Evolutionary conservation across 768 basidiomycete genomes (phyloP).

Genomic region (Tubosaeta sp.): DNA sequence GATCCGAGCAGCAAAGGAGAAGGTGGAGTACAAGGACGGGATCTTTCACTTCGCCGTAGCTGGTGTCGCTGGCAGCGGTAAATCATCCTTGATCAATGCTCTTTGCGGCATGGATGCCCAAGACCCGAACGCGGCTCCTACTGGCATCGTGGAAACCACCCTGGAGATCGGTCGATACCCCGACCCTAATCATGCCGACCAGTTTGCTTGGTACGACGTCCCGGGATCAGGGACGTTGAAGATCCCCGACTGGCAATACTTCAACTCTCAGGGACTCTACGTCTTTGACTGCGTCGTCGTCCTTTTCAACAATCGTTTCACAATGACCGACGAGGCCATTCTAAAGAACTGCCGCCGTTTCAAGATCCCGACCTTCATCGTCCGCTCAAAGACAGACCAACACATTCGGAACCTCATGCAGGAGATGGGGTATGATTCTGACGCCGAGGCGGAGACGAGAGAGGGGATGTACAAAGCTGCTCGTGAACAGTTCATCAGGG

Average conservation of each 20-base stretch:
- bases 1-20: slow-evolving; percentile 20
- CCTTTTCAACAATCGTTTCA: slow-evolving; percentile 34
- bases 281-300: slow-evolving; percentile 36
- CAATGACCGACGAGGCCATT: slow-evolving; percentile 34
- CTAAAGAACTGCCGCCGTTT: slow-evolving; percentile 30
- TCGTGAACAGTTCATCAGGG: slow-evolving; percentile 24
- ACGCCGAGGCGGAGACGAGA: slow-evolving; percentile 13
- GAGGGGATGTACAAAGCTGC: slow-evolving; percentile 20
- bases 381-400: slow-evolving; percentile 36
- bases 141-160: slow-evolving; percentile 34
- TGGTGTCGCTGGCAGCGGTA: slow-evolving; percentile 30
- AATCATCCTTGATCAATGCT: slow-evolving; percentile 31
- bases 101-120: slow-evolving; percentile 29
- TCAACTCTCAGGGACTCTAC: slow-evolving; percentile 36
- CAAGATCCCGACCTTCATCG: slow-evolving; percentile 33
- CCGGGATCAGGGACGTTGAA: slow-evolving; percentile 36
- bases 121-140: slow-evolving; percentile 26
- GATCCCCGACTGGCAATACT: slow-evolving; percentile 36
- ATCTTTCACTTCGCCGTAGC: slow-evolving; percentile 29
- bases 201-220: slow-evolving; percentile 35
- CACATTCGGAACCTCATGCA: slow-evolving; percentile 26
- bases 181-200: slow-evolving; percentile 21
- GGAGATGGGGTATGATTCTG: slow-evolving; percentile 27
- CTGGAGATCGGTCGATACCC: slow-evolving; percentile 26
- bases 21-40: slow-evolving; percentile 26